Evolutionary conservation across 2,329 filamentous ascomycete species (phyloP).

Genomic region (Cercospora sp.): DNA sequence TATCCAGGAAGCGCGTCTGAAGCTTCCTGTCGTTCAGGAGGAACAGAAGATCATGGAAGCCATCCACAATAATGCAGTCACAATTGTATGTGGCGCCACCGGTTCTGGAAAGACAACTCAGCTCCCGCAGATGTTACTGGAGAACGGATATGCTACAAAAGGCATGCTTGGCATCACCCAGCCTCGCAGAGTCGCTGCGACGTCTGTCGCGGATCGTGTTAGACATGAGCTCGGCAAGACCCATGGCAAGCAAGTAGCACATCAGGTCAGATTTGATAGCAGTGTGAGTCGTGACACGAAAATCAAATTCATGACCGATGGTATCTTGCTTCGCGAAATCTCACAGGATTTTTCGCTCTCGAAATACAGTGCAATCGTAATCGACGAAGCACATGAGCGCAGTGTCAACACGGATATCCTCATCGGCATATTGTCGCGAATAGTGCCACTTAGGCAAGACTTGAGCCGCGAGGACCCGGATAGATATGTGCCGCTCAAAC

Average conservation of each 20-base stretch:
- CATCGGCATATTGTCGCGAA: conserved; percentile 94
- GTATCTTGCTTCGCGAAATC: conserved; percentile 88
- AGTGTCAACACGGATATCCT: conserved; percentile 97
- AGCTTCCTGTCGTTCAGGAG: conserved; percentile 86
- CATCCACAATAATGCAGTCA: conserved; percentile 84
- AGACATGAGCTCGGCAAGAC: conserved; percentile 74
- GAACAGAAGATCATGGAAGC: conserved; percentile 99
- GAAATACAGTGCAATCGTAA: conserved; percentile 90
- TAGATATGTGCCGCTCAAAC: conserved; percentile 73
- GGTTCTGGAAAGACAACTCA: conserved; percentile 98
- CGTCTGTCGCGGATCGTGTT: conserved; percentile 95
- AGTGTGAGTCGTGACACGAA: conserved; percentile 77
- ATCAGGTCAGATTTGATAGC: conserved; percentile 91
- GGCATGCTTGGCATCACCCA: conserved; percentile 96
- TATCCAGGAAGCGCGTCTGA: conserved; percentile 75
- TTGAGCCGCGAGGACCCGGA: conserved; percentile 70
- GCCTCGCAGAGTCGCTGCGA: conserved; percentile 88
- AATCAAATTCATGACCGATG: conserved; percentile 99
- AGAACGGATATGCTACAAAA: conserved; percentile 80
- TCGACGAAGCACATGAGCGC: conserved; percentile 95
- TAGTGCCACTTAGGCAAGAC: conserved; percentile 78
- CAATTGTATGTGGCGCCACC: conserved; percentile 91
- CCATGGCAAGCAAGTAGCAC: conserved; percentile 74
- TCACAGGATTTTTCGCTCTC: conserved; percentile 81
- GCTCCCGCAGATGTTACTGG: conserved; percentile 91